Percentiles rank a stretch among this genome's conserved stretches.
Conservation (phyloP, 108 stramenopile genomes). For the Pseudonitzschia delicatissima region DNA sequence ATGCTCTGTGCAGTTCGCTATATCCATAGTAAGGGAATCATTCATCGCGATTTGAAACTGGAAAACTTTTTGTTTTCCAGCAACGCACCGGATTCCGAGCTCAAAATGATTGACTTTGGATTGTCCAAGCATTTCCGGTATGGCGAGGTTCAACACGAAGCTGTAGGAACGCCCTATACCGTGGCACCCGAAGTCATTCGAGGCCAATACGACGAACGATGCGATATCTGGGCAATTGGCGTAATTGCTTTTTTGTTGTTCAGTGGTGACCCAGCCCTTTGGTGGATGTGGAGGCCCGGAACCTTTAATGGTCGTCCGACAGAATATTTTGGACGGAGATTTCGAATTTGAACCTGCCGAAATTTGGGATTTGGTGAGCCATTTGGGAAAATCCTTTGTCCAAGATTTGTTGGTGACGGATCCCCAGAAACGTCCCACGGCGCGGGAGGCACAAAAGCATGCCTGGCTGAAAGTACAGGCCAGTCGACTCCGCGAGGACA, state of each 20-base stretch:
- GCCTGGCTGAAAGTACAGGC: conserved; percentile 78
- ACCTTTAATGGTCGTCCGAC: conserved; percentile 63
- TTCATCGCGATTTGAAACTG: conserved; percentile 83
- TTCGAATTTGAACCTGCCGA: conserved; percentile 67
- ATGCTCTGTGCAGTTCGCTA: conserved; percentile 86
- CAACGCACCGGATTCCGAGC: conserved; percentile 47
- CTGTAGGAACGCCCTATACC: conserved; percentile 82
- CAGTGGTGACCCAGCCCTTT: conserved; percentile 79
- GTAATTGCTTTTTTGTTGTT: conserved; percentile 78
- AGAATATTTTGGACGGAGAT: conserved; percentile 58
- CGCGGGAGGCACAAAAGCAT: conserved; percentile 78
- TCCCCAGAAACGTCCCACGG: conserved; percentile 75
- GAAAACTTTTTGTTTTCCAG: conserved; percentile 90
- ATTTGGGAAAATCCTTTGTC: conserved; percentile 85
- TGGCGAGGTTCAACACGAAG: conserved; percentile 79
- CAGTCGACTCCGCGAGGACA: conserved; percentile 28
- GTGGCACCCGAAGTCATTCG: conserved; percentile 82
- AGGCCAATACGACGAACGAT: conserved; percentile 74
- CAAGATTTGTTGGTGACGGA: conserved; percentile 71
- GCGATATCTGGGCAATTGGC: conserved; percentile 81
- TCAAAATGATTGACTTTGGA: conserved; percentile 94
- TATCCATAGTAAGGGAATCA: conserved; percentile 84
- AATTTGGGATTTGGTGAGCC: conserved; percentile 60
- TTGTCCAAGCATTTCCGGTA: conserved; percentile 84
- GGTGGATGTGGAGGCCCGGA: conserved; percentile 80